Evolutionary conservation across 768 basidiomycete genomes (phyloP).

Genomic region (Hygrocybe coccinea): DNA sequence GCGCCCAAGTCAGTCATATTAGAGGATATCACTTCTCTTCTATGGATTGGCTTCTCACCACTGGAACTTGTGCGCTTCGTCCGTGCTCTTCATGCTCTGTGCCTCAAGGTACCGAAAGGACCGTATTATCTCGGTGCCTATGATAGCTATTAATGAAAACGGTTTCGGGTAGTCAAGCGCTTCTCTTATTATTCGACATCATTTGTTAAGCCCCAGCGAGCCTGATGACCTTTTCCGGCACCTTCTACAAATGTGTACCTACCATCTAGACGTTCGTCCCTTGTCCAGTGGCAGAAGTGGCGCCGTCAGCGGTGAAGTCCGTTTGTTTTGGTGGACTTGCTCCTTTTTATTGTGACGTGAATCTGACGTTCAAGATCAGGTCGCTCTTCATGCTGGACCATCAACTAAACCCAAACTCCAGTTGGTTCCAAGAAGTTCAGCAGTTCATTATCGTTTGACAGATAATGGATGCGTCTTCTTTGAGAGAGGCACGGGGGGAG

Average conservation of each 20-base stretch:
- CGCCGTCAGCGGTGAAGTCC: conserved; percentile 71
- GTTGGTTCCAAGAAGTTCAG: conserved; percentile 47
- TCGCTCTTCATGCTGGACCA: conserved; percentile 59
- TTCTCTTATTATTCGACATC: conserved; percentile 61
- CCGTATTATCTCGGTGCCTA: not conserved
- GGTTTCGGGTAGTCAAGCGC: conserved; percentile 40
- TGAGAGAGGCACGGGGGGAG: conserved; percentile 63
- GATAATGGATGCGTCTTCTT: conserved; percentile 67
- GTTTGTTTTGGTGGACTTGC: conserved; percentile 8
- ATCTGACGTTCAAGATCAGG: conserved; percentile 32
- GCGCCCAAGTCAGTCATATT: conserved; percentile 48
- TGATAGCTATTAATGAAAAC: not conserved
- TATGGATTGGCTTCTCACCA: conserved; percentile 62
- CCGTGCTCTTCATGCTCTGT: conserved; percentile 55
- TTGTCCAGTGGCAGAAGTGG: conserved; percentile 74
- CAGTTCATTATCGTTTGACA: conserved; percentile 67
- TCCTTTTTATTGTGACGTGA: not conserved
- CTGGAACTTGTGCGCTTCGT: conserved; percentile 52
- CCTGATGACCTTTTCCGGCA: conserved; percentile 57
- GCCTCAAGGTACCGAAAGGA: conserved; percentile 43
- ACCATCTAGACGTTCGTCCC: conserved; percentile 68
- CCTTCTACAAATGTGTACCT: conserved; percentile 58
- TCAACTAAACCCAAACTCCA: conserved; percentile 33
- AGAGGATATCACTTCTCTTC: conserved; percentile 64
- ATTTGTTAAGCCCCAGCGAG: conserved; percentile 50